Evolutionary conservation across 768 basidiomycete genomes (phyloP), one percentile per base, ranked within the genome.

Genomic region (Tylopilus balloui): DNA sequence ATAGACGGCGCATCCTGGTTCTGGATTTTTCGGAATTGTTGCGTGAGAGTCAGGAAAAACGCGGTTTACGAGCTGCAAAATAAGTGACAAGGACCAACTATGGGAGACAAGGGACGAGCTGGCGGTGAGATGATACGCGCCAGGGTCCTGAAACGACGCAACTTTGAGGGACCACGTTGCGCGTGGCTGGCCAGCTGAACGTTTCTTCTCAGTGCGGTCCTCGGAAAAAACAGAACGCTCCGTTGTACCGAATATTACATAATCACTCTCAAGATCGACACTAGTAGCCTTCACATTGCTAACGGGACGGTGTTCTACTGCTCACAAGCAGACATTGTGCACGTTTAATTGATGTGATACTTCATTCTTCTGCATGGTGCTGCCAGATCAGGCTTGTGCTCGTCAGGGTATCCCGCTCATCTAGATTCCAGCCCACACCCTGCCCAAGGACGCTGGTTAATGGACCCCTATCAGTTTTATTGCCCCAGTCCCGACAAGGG

Each of bases 31-130:
- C 61, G 54, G 54, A 66, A 59, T 61, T n/a, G 64, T 61, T 64
- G 62, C 59, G 62, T 60, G 62, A 62, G 64, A 57, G 65, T 66
- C 64, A 66, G 60, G 51, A 66, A 65, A 65, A 65, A 65, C 64
- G 64, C 62, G 64, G 57, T 45, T 38, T 61, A 55, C 49, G 54
- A 66, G 47, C 57, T 60, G 64, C 61, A 55, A 48, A 46, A 35
- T 28, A 51, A 60, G 64, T 58, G 62, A 57, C 50, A 37, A 59
- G 52, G 29, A 11, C 40, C 32, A 53, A 53, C 31, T 42, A 35
- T 50, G 52, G 56, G 38, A 39, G 53, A 57, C 48, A 56, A 59
- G 55, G 45, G 52, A 39, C 36, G 40, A 50, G 34, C 56, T 49
- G 44, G 58, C 53, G 52, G 52, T 59, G 59, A 55, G 53, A 63